Evolutionary conservation across 1,139 yeast species (phyloP).

Genomic region (Diutina sp.): DNA sequence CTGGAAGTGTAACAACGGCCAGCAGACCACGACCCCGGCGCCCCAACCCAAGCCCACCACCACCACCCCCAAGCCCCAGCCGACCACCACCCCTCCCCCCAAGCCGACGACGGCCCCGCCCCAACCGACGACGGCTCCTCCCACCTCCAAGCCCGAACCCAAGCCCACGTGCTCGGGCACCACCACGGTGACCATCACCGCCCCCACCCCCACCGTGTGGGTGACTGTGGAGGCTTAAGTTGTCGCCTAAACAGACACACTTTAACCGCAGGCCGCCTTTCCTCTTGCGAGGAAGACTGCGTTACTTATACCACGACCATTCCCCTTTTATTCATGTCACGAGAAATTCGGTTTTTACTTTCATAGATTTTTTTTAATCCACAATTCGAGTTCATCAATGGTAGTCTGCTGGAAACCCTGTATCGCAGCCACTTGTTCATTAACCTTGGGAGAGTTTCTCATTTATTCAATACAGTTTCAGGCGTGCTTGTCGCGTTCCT

Average conservation of each 20-base stretch:
- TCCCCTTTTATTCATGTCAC: not conserved
- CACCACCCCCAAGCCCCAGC: not conserved
- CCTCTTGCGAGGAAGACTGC: not conserved
- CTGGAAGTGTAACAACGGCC: not conserved
- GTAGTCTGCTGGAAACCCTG: too few relatives aligned
- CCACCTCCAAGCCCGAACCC: not conserved
- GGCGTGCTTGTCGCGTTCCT: not conserved
- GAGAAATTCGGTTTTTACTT: not conserved
- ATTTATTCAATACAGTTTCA: too few relatives aligned
- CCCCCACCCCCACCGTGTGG: slow-evolving; percentile 1
- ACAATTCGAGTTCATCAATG: not conserved
- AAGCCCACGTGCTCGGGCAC: slow-evolving; percentile 1
- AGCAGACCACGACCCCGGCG: not conserved
- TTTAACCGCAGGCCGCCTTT: not conserved
- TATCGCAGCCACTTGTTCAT: too few relatives aligned
- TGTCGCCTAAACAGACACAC: not conserved
- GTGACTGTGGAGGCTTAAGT: not conserved
- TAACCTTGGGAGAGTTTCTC: not conserved
- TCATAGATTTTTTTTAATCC: not conserved
- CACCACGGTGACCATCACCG: not conserved
- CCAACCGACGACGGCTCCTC: too few relatives aligned
- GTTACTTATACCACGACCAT: not conserved
- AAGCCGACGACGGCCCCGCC: too few relatives aligned
- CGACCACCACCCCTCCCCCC: too few relatives aligned
- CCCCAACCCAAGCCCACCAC: not conserved